These are phyloP conservation scores for Rugiboletus extremiorientalis DNA, from an alignment of 1,284 basidiomycete genomes.

Conservation along the genomic window DNA sequence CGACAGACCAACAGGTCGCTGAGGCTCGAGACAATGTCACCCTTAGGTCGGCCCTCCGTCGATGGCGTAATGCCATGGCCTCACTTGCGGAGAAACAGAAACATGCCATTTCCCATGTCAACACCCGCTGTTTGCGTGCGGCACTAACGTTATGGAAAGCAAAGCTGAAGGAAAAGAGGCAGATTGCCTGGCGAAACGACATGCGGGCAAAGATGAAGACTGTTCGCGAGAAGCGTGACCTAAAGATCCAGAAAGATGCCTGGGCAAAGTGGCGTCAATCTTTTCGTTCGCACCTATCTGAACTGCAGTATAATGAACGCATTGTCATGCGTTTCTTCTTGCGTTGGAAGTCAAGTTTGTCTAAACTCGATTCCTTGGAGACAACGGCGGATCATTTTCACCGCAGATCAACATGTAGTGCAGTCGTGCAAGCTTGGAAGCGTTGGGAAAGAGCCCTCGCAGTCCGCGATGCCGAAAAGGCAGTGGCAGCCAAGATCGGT, in stretches of 20 bases:
- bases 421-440: conserved; percentile 47
- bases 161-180: conserved; percentile 50
- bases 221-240: conserved; percentile 53
- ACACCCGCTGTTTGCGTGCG: conserved; percentile 42
- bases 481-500: conserved; percentile 43
- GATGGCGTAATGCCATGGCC: conserved; percentile 51
- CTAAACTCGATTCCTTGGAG: conserved; percentile 44
- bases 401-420: conserved; percentile 36
- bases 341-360: conserved; percentile 51
- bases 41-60: conserved; percentile 54
- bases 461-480: conserved; percentile 44
- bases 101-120: conserved; percentile 42
- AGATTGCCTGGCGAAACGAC: conserved; percentile 57
- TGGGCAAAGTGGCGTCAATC: conserved; percentile 64
- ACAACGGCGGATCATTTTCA: conserved; percentile 48
- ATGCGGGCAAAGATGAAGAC: conserved; percentile 68
- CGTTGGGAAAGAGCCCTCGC: conserved; percentile 51
- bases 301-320: conserved; percentile 46
- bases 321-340: conserved; percentile 44
- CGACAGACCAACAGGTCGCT: conserved; percentile 59
- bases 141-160: conserved; percentile 49
- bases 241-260: conserved; percentile 48
- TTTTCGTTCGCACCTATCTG: conserved; percentile 48
- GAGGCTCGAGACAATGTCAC: conserved; percentile 58
- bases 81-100: conserved; percentile 39